Evolutionary conservation across 2,329 filamentous ascomycete genomes (phyloP).

Genomic region (Neophaeococcomyces aloes): DNA sequence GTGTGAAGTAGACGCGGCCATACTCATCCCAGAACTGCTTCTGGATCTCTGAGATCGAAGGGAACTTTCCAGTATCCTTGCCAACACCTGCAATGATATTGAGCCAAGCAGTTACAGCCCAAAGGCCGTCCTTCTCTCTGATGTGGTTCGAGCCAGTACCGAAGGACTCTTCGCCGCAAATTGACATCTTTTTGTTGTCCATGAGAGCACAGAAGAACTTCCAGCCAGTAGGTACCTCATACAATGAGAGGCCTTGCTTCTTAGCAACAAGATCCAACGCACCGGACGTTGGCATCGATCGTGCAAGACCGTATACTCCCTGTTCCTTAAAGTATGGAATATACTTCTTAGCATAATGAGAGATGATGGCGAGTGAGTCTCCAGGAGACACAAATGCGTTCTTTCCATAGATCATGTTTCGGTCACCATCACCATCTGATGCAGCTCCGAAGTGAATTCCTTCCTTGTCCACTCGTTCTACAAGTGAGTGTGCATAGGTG

Average conservation of each 20-base stretch:
- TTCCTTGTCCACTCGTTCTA: conserved; percentile 84
- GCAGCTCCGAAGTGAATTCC: conserved; percentile 92
- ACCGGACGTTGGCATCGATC: conserved; percentile 94
- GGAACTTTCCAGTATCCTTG: conserved; percentile 53
- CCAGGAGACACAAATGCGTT: conserved; percentile 94
- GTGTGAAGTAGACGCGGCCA: conserved; percentile 96
- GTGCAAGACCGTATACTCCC: conserved; percentile 86
- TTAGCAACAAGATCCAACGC: conserved; percentile 93
- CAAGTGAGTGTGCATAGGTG: conserved; percentile 88
- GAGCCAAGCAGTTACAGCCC: conserved; percentile 94
- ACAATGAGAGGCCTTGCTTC: conserved; percentile 80
- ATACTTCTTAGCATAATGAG: conserved; percentile 76
- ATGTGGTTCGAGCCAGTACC: conserved; percentile 98
- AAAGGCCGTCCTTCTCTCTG: conserved; percentile 96
- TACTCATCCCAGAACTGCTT: conserved; percentile 94
- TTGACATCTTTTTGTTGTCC: conserved; percentile 89
- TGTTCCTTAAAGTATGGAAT: conserved; percentile 99
- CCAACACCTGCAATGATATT: conserved; percentile 96
- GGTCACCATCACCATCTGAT: conserved; percentile 92
- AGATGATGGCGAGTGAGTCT: conserved; percentile 95
- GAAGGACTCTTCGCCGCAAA: conserved; percentile 97
- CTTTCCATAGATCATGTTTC: conserved; percentile 99
- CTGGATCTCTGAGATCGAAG: conserved; percentile 93
- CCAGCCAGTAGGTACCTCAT: conserved; percentile 98
- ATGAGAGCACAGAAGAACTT: conserved; percentile 98